Percentiles rank a stretch among this genome's conserved stretches.
These are phyloP conservation scores for Amanita thiersii DNA, from an alignment of 768 basidiomycete genomes.

Conservation along the genomic window DNA sequence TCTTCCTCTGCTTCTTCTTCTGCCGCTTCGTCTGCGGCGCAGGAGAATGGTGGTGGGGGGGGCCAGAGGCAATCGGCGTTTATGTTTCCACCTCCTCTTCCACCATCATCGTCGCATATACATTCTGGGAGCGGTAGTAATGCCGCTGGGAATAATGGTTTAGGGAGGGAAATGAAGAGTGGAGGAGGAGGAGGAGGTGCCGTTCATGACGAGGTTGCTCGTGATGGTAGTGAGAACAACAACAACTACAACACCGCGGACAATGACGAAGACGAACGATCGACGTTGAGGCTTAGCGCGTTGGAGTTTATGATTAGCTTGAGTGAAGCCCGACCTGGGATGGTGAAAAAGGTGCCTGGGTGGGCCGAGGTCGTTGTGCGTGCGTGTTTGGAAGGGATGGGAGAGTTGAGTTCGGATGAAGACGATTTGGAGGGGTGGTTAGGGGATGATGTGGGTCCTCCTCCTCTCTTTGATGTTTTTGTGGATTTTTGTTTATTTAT, in stretches of 20 bases:
- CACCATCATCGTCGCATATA: neutral
- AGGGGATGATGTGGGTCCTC: conserved; percentile 58
- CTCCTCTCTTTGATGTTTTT: conserved; percentile 7
- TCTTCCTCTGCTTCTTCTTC: conserved; percentile 14
- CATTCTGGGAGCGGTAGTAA: neutral
- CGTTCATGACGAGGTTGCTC: too few species aligned
- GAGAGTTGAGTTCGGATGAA: conserved; percentile 59
- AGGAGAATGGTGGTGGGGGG: conserved; percentile 12
- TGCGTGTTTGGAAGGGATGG: conserved; percentile 78
- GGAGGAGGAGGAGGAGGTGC: conserved; percentile 19
- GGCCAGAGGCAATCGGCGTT: conserved; percentile 27
- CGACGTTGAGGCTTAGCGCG: conserved; percentile 63
- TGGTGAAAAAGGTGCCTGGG: conserved; percentile 60
- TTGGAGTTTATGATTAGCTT: conserved; percentile 80
- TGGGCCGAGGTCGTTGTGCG: conserved; percentile 68
- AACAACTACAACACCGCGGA: too few species aligned
- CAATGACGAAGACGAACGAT: conserved; percentile 55
- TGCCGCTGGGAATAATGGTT: neutral
- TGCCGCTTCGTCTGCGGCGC: neutral
- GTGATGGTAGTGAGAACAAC: too few species aligned
- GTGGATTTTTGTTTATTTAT: neutral
- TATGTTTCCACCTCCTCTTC: conserved; percentile 34
- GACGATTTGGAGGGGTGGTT: conserved; percentile 51
- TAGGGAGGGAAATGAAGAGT: conserved; percentile 14
- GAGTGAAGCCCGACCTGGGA: conserved; percentile 63